Evolutionary conservation across 148 eudicot genomes (phyloP).

Genomic region (Cornus controversa): DNA sequence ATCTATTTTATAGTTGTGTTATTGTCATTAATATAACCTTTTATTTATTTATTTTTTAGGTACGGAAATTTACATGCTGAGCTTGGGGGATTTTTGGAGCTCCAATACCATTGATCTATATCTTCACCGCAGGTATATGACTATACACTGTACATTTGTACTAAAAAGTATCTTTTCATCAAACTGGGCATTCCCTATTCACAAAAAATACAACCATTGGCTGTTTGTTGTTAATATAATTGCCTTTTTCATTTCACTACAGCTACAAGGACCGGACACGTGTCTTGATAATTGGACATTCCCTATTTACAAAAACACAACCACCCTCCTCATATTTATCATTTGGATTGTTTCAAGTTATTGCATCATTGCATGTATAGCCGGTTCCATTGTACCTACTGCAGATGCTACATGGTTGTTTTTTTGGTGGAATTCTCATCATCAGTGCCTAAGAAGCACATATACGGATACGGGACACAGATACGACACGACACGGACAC

Average conservation of each 20-base stretch:
- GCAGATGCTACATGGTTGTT: background rate
- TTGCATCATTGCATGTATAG: background rate
- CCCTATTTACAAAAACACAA: background rate
- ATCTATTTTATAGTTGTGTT: background rate
- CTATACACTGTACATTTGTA: too few species aligned
- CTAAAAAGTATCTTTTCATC: background rate
- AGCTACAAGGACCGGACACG: background rate
- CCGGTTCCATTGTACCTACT: background rate
- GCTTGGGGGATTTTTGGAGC: constrained; percentile 89
- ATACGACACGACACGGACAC: too few species aligned
- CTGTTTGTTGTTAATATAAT: background rate
- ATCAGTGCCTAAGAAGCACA: too few species aligned
- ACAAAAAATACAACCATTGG: background rate
- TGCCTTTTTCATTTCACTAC: too few species aligned
- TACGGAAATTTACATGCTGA: constrained; percentile 77
- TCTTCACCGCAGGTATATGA: constrained; percentile 77
- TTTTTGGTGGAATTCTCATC: background rate
- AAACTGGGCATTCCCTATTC: background rate
- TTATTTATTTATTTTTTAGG: constrained; percentile 39
- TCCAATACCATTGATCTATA: constrained; percentile 89
- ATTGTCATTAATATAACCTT: background rate
- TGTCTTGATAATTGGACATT: too few species aligned
- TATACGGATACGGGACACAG: too few species aligned
- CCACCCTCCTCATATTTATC: background rate
- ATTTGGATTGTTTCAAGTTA: background rate